Percentiles rank a stretch among this genome's conserved stretches.
These are phyloP conservation scores for Metarhizium brunneum DNA, from an alignment of 2,329 filamentous ascomycete species.

Conservation along the genomic window DNA sequence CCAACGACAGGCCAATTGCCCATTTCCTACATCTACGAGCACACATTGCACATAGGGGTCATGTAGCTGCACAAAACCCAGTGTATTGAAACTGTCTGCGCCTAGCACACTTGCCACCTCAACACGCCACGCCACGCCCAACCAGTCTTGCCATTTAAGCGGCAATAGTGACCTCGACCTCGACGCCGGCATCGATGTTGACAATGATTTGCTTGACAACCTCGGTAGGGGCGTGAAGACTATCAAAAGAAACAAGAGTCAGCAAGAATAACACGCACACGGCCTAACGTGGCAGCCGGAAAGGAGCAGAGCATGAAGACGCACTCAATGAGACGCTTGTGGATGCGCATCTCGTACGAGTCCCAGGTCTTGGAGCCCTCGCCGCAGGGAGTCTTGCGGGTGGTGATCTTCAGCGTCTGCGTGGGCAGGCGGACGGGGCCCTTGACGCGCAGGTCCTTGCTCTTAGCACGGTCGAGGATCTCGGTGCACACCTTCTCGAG, in stretches of 20 bases:
- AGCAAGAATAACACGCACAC: neutral
- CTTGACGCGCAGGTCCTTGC: conserved; percentile 98
- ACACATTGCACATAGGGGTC: neutral
- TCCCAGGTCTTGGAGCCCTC: conserved; percentile 99
- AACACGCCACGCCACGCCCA: neutral
- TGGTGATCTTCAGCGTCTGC: conserved; percentile 94
- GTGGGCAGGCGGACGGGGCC: conserved; percentile 95
- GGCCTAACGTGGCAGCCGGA: too few relatives aligned
- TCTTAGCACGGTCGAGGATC: conserved; percentile 96
- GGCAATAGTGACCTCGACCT: conserved; percentile 89
- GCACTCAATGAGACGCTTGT: conserved; percentile 95
- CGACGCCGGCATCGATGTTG: conserved; percentile 90
- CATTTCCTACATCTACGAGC: too few relatives aligned
- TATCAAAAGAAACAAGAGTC: conserved; percentile 22
- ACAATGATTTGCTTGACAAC: conserved; percentile 94
- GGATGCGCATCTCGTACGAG: conserved; percentile 96
- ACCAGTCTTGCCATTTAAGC: conserved; percentile 43
- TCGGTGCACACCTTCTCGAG: conserved; percentile 98
- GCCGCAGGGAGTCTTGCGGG: conserved; percentile 98
- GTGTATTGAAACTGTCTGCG: conserved; percentile 6
- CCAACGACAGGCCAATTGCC: too few relatives aligned
- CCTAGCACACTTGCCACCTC: neutral
- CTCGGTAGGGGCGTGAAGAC: conserved; percentile 94
- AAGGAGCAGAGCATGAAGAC: conserved; percentile 22
- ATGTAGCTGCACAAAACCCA: neutral